Evolutionary conservation across 345 rosid species (phyloP).

Genomic region (Camelina laxa): DNA sequence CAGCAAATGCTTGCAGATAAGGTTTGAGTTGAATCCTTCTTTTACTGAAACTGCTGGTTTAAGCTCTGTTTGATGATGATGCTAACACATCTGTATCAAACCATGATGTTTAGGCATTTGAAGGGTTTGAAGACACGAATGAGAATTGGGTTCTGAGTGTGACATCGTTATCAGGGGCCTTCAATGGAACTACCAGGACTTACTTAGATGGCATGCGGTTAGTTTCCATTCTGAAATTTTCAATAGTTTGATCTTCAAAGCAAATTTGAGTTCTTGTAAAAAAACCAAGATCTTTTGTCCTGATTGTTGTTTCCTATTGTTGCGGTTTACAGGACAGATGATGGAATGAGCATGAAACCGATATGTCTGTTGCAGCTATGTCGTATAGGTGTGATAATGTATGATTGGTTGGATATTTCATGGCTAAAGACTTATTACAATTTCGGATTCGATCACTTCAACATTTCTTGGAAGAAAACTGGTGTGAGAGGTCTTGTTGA

Average conservation of each 20-base stretch:
- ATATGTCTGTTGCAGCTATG: slow-evolving; percentile 80
- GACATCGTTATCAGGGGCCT: slow-evolving; percentile 90
- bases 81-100: slow-evolving; percentile 21
- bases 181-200: slow-evolving; percentile 95
- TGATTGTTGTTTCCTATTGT: background rate
- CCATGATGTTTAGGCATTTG: slow-evolving; percentile 62
- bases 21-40: slow-evolving; percentile 47
- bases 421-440: slow-evolving; percentile 86
- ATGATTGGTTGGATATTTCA: slow-evolving; percentile 90
- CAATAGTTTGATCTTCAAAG: too few species aligned
- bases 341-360: slow-evolving; percentile 80
- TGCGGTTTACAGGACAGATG: slow-evolving; percentile 64
- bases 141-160: slow-evolving; percentile 94
- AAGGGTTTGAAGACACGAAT: slow-evolving; percentile 77
- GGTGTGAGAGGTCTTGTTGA: slow-evolving; percentile 77
- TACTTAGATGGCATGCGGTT: slow-evolving; percentile 96
- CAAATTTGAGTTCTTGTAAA: background rate
- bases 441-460: slow-evolving; percentile 94
- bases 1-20: slow-evolving; percentile 99
- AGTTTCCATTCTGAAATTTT: slow-evolving; percentile 45
- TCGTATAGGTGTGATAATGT: slow-evolving; percentile 84
- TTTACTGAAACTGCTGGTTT: background rate
- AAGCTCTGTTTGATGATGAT: slow-evolving; percentile 9
- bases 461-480: slow-evolving; percentile 75
- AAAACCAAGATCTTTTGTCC: slow-evolving; percentile 5